Evolutionary conservation across 2,329 filamentous ascomycete genomes (phyloP).

Genomic region (Aspergillus clavatus): DNA sequence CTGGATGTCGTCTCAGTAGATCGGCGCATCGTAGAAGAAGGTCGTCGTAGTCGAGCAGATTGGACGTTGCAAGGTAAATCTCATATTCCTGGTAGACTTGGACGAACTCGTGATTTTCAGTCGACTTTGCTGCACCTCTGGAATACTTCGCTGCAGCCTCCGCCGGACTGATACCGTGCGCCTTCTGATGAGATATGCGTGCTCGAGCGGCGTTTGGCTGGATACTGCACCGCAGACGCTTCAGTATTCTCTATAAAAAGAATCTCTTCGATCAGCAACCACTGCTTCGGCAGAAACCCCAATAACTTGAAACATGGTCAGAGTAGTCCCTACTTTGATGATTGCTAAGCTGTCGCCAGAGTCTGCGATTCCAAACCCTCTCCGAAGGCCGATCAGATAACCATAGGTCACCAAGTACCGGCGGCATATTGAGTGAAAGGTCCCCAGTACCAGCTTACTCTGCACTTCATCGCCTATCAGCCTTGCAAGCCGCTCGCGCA

Average conservation of each 20-base stretch:
- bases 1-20: conserved; percentile 66
- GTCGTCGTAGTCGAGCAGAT: conserved; percentile 91
- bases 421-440: conserved; percentile 88
- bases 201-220: conserved; percentile 67
- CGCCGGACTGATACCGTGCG: conserved; percentile 48
- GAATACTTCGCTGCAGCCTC: conserved; percentile 37
- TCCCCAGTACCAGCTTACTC: conserved; percentile 76
- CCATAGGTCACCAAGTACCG: conserved; percentile 82
- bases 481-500: conserved; percentile 79
- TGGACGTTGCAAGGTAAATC: conserved; percentile 65
- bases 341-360: conserved; percentile 74
- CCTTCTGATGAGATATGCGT: conserved; percentile 66
- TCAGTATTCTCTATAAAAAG: conserved; percentile 63
- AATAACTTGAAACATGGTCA: not conserved
- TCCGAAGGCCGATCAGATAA: conserved; percentile 71
- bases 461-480: conserved; percentile 75
- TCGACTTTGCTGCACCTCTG: conserved; percentile 32
- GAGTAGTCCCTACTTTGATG: conserved; percentile 48
- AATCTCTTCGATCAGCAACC: conserved; percentile 9
- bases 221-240: conserved; percentile 62
- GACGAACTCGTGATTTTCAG: conserved; percentile 62
- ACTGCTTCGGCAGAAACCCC: not conserved
- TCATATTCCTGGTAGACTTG: conserved; percentile 72
- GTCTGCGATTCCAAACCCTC: conserved; percentile 88
- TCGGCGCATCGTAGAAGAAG: conserved; percentile 78